Evolutionary conservation across 192 early-diverging fungal genomes (phyloP).

Genomic region (Coemansia aciculifera): DNA sequence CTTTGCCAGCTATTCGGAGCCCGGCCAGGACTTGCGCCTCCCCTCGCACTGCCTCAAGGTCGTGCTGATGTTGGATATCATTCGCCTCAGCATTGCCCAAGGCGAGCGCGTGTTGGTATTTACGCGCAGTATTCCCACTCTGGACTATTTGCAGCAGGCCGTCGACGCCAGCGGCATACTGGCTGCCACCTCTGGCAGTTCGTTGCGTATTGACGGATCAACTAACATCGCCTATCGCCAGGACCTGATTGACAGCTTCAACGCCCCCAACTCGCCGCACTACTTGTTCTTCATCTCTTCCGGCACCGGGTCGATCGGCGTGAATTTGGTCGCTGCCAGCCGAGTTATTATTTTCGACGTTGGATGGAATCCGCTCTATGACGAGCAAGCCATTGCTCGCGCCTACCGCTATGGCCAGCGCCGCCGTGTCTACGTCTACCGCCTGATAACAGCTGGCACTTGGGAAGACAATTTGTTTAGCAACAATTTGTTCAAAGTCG

Average conservation of each 20-base stretch:
- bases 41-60: conserved; percentile 56
- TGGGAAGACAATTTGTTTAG: conserved; percentile 64
- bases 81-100: conserved; percentile 42
- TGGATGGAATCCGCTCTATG: conserved; percentile 79
- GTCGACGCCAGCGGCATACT: conserved; percentile 11
- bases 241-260: conserved; percentile 65
- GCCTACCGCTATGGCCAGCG: conserved; percentile 72
- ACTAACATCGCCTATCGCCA: conserved; percentile 57
- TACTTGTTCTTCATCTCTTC: conserved; percentile 65
- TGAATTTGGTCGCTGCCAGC: conserved; percentile 72
- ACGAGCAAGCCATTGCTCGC: conserved; percentile 74
- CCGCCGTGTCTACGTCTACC: conserved; percentile 69
- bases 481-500: conserved; percentile 73
- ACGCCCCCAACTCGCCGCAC: conserved; percentile 29
- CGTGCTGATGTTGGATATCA: conserved; percentile 60
- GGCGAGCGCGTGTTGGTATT: conserved; percentile 76
- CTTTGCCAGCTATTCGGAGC: not conserved
- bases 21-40: conserved; percentile 10
- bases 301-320: conserved; percentile 57
- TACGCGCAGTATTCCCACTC: conserved; percentile 66
- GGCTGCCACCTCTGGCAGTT: conserved; percentile 1
- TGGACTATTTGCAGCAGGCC: conserved; percentile 50
- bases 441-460: conserved; percentile 60
- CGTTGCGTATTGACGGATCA: conserved; percentile 60
- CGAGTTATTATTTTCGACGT: conserved; percentile 72